Conservation (phyloP, 1,139 yeast genomes). For the Yamadazyma triangularis region DNA sequence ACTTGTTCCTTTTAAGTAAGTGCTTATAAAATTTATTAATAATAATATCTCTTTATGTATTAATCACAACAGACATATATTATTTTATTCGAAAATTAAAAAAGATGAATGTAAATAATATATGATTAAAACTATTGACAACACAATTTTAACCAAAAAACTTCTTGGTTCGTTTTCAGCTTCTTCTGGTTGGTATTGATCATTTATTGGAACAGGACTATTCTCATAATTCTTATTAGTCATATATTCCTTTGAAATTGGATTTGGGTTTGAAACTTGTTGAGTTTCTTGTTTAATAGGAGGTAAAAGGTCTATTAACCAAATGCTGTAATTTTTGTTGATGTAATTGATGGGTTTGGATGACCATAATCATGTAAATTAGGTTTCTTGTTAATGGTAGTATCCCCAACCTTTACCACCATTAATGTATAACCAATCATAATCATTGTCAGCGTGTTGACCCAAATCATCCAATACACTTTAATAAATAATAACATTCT, state of each 20-base stretch:
- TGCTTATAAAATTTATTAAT: constrained; percentile 1
- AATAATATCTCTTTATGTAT: constrained; percentile 1
- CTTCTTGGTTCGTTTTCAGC: constrained; percentile 37
- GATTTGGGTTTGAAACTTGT: constrained; percentile 14
- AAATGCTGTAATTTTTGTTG: constrained; percentile 50
- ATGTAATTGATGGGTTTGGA: constrained; percentile 46
- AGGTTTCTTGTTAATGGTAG: constrained; percentile 75
- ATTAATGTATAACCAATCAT: constrained; percentile 93
- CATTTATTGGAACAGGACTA: constrained; percentile 19
- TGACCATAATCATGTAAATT: constrained; percentile 89
- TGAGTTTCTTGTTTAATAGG: constrained; percentile 44
- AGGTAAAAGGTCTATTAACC: constrained; percentile 47
- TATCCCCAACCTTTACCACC: constrained; percentile 91
- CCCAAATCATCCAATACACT: constrained; percentile 69
- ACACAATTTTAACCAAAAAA: constrained; percentile 42
- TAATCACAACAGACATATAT: background rate
- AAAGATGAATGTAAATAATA: background rate
- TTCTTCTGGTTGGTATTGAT: constrained; percentile 36
- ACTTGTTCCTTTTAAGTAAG: constrained; percentile 3
- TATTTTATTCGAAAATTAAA: too few relatives aligned
- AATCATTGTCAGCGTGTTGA: constrained; percentile 76
- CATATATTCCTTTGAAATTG: constrained; percentile 14
- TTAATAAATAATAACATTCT: constrained; percentile 58
- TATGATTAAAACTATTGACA: constrained; percentile 20
- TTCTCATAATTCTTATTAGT: constrained; percentile 12